Conservation (phyloP, 2,329 filamentous ascomycete species). For the Phialophora expanda region DNA sequence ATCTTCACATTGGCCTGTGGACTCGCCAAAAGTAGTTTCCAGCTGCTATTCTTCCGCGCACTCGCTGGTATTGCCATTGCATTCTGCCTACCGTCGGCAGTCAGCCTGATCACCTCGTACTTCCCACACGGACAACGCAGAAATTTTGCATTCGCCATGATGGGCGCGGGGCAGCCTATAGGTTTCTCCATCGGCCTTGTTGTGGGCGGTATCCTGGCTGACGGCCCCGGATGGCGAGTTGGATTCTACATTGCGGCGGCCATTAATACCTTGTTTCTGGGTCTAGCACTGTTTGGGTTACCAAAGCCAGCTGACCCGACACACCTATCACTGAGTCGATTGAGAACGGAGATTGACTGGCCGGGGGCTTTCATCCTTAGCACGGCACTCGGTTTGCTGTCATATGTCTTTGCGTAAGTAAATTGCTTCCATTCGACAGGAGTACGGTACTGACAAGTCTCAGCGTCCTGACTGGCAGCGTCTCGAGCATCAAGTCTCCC, state of each 20-base stretch:
- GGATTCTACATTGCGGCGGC: slow-evolving; percentile 58
- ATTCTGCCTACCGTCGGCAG: slow-evolving; percentile 56
- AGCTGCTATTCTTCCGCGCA: slow-evolving; percentile 56
- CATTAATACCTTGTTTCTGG: slow-evolving; percentile 47
- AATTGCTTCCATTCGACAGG: background rate
- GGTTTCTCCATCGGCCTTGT: slow-evolving; percentile 60
- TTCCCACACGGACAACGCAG: slow-evolving; percentile 54
- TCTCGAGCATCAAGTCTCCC: slow-evolving; percentile 48
- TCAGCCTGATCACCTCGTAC: slow-evolving; percentile 56
- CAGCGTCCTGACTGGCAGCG: slow-evolving; percentile 25
- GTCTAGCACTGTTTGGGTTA: slow-evolving; percentile 49
- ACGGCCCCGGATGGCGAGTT: slow-evolving; percentile 57
- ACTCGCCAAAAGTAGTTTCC: slow-evolving; percentile 46
- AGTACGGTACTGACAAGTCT: slow-evolving; percentile 1
- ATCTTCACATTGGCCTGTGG: slow-evolving; percentile 55
- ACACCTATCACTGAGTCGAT: slow-evolving; percentile 39
- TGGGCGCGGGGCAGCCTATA: slow-evolving; percentile 59
- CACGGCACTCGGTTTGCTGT: slow-evolving; percentile 56
- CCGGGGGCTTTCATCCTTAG: slow-evolving; percentile 56
- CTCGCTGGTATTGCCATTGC: slow-evolving; percentile 55
- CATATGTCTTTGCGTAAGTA: slow-evolving; percentile 57
- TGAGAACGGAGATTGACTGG: slow-evolving; percentile 59
- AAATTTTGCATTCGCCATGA: slow-evolving; percentile 59
- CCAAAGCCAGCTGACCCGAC: slow-evolving; percentile 42
- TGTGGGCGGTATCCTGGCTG: slow-evolving; percentile 56